These are phyloP conservation scores for Lasiodiplodia sp. DNA, from an alignment of 2,329 filamentous ascomycete genomes.

Conservation along the genomic window DNA sequence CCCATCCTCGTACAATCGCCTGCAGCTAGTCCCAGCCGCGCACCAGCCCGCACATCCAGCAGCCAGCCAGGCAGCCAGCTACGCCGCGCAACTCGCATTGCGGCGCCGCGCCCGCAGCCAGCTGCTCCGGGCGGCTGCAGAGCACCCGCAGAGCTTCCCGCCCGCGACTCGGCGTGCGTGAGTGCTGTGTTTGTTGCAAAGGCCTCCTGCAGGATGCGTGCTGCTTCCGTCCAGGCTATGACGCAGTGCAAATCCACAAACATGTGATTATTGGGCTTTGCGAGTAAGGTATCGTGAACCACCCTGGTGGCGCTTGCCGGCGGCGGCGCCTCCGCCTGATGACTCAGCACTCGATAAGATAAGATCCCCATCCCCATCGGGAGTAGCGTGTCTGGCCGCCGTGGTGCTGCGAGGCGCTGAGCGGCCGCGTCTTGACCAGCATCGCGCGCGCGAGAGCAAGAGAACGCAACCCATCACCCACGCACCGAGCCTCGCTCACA, in stretches of 20 bases:
- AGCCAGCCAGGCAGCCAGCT: conserved; percentile 14
- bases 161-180: conserved; percentile 15
- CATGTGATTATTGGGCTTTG: conserved; percentile 14
- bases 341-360: not conserved
- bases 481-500: conserved; percentile 5
- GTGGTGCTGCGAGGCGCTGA: not conserved
- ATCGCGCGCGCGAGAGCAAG: conserved; percentile 16
- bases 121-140: conserved; percentile 10
- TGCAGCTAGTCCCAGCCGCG: conserved; percentile 23
- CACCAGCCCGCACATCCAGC: conserved; percentile 9
- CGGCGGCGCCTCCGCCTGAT: not conserved
- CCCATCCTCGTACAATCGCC: conserved; percentile 10
- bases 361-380: not conserved
- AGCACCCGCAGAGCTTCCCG: conserved; percentile 7
- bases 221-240: conserved; percentile 17
- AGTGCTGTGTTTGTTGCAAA: conserved; percentile 7
- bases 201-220: conserved; percentile 20
- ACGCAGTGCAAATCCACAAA: conserved; percentile 11
- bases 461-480: conserved; percentile 5
- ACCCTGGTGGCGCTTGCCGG: conserved; percentile 2
- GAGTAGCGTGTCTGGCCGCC: not conserved
- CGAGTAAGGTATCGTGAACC: conserved; percentile 21
- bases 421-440: conserved; percentile 11
- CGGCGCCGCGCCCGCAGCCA: not conserved
- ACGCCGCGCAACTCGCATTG: not conserved